Evolutionary conservation across 352 stramenopile species (phyloP), one percentile per base, ranked within the genome.

Genomic region (Thraustochytrium striatum): DNA sequence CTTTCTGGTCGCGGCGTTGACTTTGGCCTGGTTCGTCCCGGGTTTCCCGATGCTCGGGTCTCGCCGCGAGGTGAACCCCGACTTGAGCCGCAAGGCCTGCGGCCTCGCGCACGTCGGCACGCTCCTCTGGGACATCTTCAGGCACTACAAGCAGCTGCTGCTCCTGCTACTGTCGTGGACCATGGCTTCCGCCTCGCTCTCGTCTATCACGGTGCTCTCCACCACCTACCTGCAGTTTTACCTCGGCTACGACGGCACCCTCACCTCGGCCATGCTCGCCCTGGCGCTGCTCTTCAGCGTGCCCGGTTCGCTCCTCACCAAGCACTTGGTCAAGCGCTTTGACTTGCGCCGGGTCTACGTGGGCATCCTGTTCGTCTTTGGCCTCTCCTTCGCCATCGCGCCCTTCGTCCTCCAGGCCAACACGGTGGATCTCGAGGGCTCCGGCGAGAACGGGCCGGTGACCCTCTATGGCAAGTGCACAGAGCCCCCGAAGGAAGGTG

Each of bases 181-280:
- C 19, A 9, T 75, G n/a, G 39, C 30, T n/a, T 62, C 43, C 5
- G 65, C 19, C 35, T 30, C 65, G 11, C 30, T 75, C 16, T 38
- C 41, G 41, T 75, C 65, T 7, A 30, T 75, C 28, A 38, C 65
- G n/a, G 41, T 61, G 16, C 52, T 75, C 9, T 75, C 65, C 25
- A 75, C 65, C 43, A 55, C 44, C 8, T 75, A 75, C 50, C 50
- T 75, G 50, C 65, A 75, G 65, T 75, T 75, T 50, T 43, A 75
- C 47, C 65, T 75, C 16, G 65, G 65, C 25, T 75, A 75, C 47
- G 25, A 39, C 1, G 65, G 65, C 35, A 30, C 30, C 5, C 21
- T 43, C 44, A 61, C 52, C 32, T 62, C 52, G 43, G 65, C 65
- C 21, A 39, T 75, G 1, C 28, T 75, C 19, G 21, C 65, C 16